These are phyloP conservation scores for Erodium maritimum DNA, from an alignment of 345 rosid genomes.

Conservation along the genomic window DNA sequence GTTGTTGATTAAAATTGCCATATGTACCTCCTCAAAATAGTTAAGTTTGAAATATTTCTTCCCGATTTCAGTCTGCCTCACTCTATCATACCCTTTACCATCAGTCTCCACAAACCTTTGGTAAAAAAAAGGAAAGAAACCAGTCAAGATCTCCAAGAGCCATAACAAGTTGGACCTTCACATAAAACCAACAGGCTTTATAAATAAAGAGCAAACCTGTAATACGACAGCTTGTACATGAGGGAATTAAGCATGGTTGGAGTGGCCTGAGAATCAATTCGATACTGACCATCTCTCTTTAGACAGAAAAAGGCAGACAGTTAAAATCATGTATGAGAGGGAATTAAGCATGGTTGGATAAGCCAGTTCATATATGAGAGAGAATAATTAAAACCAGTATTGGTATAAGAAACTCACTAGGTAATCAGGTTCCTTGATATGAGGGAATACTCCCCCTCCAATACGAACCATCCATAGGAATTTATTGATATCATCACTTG, in stretches of 20 bases:
- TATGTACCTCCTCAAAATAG: conserved; percentile 75
- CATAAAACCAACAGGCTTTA: not conserved
- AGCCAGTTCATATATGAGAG: too few relatives aligned
- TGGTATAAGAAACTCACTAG: conserved; percentile 30
- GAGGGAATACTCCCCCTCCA: conserved; percentile 98
- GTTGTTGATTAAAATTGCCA: not conserved
- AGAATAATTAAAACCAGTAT: not conserved
- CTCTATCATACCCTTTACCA: conserved; percentile 87
- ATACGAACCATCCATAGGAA: conserved; percentile 99
- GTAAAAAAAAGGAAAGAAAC: not conserved
- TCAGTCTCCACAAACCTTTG: conserved; percentile 95
- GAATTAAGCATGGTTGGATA: too few relatives aligned
- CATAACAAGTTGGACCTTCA: not conserved
- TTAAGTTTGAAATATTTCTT: conserved; percentile 86
- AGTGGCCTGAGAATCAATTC: conserved; percentile 89
- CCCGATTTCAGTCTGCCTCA: conserved; percentile 87
- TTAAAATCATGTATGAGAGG: not conserved
- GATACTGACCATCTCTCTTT: conserved; percentile 93
- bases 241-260: conserved; percentile 92
- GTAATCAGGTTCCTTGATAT: conserved; percentile 94
- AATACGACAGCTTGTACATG: conserved; percentile 94
- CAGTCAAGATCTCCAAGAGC: not conserved
- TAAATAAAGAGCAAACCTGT: conserved; percentile 40
- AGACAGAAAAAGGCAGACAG: conserved; percentile 4
- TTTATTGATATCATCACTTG: conserved; percentile 96